These are phyloP conservation scores for Nemania diffusa DNA, from an alignment of 2,329 filamentous ascomycete genomes.

Conservation along the genomic window DNA sequence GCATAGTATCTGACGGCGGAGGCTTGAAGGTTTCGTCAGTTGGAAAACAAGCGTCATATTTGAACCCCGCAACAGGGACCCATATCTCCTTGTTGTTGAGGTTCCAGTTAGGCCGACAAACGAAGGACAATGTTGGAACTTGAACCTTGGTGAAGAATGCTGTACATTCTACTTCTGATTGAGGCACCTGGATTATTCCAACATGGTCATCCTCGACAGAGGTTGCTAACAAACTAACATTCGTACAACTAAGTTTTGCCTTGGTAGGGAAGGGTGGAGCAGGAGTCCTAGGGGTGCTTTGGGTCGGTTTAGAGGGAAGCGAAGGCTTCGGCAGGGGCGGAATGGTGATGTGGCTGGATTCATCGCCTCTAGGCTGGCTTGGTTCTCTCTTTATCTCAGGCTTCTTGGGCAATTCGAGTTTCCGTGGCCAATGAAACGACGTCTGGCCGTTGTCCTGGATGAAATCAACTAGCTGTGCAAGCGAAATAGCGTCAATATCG, in stretches of 20 bases:
- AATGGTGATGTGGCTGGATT: too few relatives aligned
- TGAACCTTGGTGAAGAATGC: background rate
- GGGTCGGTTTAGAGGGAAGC: too few relatives aligned
- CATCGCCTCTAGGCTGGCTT: too few relatives aligned
- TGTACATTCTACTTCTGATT: background rate
- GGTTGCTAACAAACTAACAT: background rate
- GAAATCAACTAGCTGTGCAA: constrained; percentile 11
- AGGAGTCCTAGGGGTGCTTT: too few relatives aligned
- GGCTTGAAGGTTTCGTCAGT: background rate
- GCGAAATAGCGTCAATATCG: background rate
- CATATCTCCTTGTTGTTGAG: constrained; percentile 11
- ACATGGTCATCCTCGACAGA: background rate
- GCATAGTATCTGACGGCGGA: background rate
- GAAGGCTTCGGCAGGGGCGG: too few relatives aligned
- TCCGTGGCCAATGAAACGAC: background rate
- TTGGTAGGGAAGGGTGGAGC: too few relatives aligned
- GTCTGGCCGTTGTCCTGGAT: background rate
- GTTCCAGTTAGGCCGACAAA: constrained; percentile 18
- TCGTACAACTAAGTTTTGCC: too few relatives aligned
- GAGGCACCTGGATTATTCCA: background rate
- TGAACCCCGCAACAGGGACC: background rate
- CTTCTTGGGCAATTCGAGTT: too few relatives aligned
- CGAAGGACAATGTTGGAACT: constrained; percentile 15
- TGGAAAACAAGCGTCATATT: too few relatives aligned
- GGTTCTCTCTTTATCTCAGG: too few relatives aligned